Conservation (phyloP, 441 rosid genomes). For the Populus hybrid region DNA sequence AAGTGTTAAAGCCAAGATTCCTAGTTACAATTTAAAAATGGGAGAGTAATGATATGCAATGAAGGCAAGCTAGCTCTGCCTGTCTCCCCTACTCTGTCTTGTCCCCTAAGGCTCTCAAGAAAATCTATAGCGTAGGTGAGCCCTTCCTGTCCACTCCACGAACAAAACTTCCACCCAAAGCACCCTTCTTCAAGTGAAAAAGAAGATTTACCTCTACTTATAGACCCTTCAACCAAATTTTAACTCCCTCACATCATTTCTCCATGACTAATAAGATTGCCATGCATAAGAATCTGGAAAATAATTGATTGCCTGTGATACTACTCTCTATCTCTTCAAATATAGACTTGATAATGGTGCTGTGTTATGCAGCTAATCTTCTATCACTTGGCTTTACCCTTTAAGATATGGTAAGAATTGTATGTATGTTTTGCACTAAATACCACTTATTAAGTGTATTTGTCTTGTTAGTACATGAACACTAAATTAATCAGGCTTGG, state of each 20-base stretch:
- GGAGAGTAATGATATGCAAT: conserved; percentile 19
- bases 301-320: conserved; percentile 1
- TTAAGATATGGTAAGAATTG: neutral
- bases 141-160: conserved; percentile 57
- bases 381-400: neutral
- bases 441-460: no score
- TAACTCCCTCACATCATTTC: neutral
- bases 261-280: conserved; percentile 14
- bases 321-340: conserved; percentile 26
- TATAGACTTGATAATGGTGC: conserved; percentile 16
- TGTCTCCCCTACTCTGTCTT: conserved; percentile 49
- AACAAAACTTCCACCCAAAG: conserved; percentile 53
- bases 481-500: conserved; percentile 3
- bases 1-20: conserved; percentile 20
- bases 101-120: conserved; percentile 47
- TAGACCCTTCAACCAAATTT: conserved; percentile 35
- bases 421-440: no score
- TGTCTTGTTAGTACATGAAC: neutral
- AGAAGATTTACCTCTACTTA: conserved; percentile 31
- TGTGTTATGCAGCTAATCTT: neutral
- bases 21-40: conserved; percentile 19
- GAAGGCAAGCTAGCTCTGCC: conserved; percentile 15
- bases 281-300: conserved; percentile 11
- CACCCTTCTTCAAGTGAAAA: conserved; percentile 33
- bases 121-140: conserved; percentile 34